Percentiles rank a stretch among this genome's conserved stretches.
phyloP scores from a whole-genome alignment of 768 basidiomycete genomes.

The Coprinopsis sp. region DNA sequence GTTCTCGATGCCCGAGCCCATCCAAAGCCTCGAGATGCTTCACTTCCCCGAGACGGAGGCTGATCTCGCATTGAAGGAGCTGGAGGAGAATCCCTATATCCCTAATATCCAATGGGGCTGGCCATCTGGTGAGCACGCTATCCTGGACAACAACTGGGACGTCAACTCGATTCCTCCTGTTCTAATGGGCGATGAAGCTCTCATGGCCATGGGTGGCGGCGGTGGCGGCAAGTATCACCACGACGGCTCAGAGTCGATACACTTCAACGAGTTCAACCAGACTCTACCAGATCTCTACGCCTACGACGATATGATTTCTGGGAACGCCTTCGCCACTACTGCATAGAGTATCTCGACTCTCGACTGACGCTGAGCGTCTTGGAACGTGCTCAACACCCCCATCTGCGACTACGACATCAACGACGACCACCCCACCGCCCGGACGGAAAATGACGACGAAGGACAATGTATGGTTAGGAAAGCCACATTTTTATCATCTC shows the following conservation, averaged over 20 bases:
- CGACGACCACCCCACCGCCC: neutral
- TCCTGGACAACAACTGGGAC: constrained; percentile 64
- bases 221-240: no score
- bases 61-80: constrained; percentile 36
- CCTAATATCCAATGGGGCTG: constrained; percentile 38
- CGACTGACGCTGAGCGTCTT: constrained; percentile 34
- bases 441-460: neutral
- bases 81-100: constrained; percentile 35
- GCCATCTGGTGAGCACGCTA: constrained; percentile 27
- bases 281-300: no score
- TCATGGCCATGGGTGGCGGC: neutral
- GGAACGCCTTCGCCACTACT: constrained; percentile 25
- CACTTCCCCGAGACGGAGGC: constrained; percentile 25
- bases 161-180: constrained; percentile 60
- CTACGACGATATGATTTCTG: constrained; percentile 44
- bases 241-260: no score
- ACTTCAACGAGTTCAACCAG: no score
- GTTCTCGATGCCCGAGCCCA: no score
- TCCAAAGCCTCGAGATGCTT: no score
- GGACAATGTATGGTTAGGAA: neutral
- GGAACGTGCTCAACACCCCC: constrained; percentile 14
- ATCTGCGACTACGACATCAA: neutral
- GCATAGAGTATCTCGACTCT: neutral
- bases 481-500: constrained; percentile 16
- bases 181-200: constrained; percentile 38